Evolutionary conservation across 768 basidiomycete species (phyloP).

Genomic region (Ramaria rubella): DNA sequence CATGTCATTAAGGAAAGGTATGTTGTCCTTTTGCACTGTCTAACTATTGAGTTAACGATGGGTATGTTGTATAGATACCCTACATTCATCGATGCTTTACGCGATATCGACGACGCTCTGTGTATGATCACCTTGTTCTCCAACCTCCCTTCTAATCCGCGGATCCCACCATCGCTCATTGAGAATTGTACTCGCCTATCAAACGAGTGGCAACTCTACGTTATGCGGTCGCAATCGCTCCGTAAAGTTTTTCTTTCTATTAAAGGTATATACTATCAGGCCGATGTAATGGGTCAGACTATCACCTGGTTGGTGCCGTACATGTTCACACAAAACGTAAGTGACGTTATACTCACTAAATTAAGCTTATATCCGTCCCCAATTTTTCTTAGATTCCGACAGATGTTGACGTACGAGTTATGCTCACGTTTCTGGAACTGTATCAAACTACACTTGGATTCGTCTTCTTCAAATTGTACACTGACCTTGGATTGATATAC

Average conservation of each 20-base stretch:
- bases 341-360: conserved; percentile 18
- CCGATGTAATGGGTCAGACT: conserved; percentile 86
- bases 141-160: conserved; percentile 78
- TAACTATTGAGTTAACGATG: conserved; percentile 10
- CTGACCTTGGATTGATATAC: conserved; percentile 87
- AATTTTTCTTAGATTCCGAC: conserved; percentile 63
- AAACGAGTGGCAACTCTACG: conserved; percentile 94
- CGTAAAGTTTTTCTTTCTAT: conserved; percentile 93
- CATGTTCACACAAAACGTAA: conserved; percentile 90
- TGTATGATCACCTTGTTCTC: conserved; percentile 94
- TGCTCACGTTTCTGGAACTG: conserved; percentile 95
- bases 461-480: conserved; percentile 96
- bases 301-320: conserved; percentile 97
- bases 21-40: conserved; percentile 18
- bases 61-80: conserved; percentile 62
- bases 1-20: conserved; percentile 98
- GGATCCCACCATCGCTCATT: conserved; percentile 74
- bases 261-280: conserved; percentile 98
- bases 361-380: conserved; percentile 10
- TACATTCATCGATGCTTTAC: conserved; percentile 89
- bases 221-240: conserved; percentile 79
- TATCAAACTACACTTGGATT: conserved; percentile 97
- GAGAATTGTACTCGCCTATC: conserved; percentile 87
- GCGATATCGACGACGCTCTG: conserved; percentile 95
- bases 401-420: conserved; percentile 96